A percentile compares a stretch with the other conserved stretches of the same genome.
phyloP scores from a whole-genome alignment of 768 basidiomycete species.

The Tricholoma bakamatsutake region DNA sequence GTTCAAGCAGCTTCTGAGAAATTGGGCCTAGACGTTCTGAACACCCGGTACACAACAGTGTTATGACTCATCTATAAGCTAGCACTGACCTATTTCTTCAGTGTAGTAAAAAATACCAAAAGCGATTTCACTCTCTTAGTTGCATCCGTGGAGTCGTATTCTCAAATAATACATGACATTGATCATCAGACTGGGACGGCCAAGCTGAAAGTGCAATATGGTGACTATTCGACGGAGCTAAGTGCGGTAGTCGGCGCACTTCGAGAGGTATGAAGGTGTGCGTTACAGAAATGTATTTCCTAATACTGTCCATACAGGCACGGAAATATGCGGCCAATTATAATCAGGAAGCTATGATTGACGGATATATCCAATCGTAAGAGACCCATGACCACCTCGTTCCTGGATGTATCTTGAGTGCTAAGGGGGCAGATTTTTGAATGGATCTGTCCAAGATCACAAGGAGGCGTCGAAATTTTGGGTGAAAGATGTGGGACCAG shows the following conservation, averaged over 20 bases:
- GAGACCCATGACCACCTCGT: slow-evolving; percentile 11
- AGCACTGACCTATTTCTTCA: slow-evolving; percentile 19
- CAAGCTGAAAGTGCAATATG: slow-evolving; percentile 63
- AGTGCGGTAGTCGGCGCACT: slow-evolving; percentile 50
- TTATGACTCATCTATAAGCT: background rate
- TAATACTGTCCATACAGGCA: slow-evolving; percentile 37
- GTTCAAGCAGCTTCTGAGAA: slow-evolving; percentile 75
- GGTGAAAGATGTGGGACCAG: slow-evolving; percentile 85
- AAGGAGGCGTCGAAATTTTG: slow-evolving; percentile 71
- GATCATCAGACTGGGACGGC: slow-evolving; percentile 31
- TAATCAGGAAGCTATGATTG: slow-evolving; percentile 68
- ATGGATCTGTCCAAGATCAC: slow-evolving; percentile 76
- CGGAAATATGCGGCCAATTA: slow-evolving; percentile 70
- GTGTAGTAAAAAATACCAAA: slow-evolving; percentile 64
- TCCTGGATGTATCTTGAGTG: background rate
- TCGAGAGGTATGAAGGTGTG: slow-evolving; percentile 38
- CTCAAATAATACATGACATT: slow-evolving; percentile 39
- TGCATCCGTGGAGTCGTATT: slow-evolving; percentile 54
- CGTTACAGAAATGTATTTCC: background rate
- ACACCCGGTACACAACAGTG: slow-evolving; percentile 57
- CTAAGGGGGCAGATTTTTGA: slow-evolving; percentile 51
- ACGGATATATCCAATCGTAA: slow-evolving; percentile 74
- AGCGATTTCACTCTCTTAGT: slow-evolving; percentile 65
- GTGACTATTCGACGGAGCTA: slow-evolving; percentile 63
- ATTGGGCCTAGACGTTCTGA: slow-evolving; percentile 68